Base-by-base conservation (phyloP, 1,284 basidiomycete species). In the Apiotrichum siamense region DNA sequence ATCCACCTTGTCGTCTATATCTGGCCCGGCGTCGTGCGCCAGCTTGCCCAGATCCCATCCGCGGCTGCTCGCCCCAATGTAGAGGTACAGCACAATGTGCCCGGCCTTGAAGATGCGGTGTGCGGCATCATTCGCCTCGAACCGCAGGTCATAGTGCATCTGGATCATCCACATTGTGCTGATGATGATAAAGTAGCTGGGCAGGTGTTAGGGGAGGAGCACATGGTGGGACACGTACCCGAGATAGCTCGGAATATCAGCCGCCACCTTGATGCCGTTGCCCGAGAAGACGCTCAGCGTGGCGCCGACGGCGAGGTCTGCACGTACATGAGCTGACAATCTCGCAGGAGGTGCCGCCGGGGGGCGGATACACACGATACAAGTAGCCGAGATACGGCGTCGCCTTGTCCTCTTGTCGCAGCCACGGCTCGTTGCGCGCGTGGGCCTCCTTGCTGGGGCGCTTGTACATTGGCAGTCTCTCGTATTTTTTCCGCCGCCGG, bases 281-380 rank as follows among this genome's bases (percentile, higher is more conserved):
- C 52, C 55, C n/a, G 44, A 58, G 43, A 65, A 64, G n/a, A 61
- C 53, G 3, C 53, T 53, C 24, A 67, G 54, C 29, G 64, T 63
- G 20, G 65, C 65, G 27, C 63, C 63, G 20, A 67, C 63, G 2
- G 57, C 60, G 15, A 67, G 54, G 49, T 67, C 65, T 65, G 29
- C 29, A 31, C 29, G 9, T 31, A 15, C 15, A 9, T 9, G 29
- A 31, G 15, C 29, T 31, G 29, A 31, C 29, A 15, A 31, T n/a
- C n/a, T n/a, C n/a, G n/a, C n/a, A n/a, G n/a, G n/a, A n/a, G n/a
- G n/a, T n/a, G n/a, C n/a, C n/a, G n/a, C n/a, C n/a, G n/a, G n/a
- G n/a, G n/a, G n/a, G n/a, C n/a, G n/a, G n/a, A n/a, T n/a, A n/a
- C n/a, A n/a, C n/a, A n/a, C n/a, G n/a, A n/a, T n/a, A n/a, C n/a